Conservation (phyloP, 2,329 filamentous ascomycete species). For the Pyrenophora teres region DNA sequence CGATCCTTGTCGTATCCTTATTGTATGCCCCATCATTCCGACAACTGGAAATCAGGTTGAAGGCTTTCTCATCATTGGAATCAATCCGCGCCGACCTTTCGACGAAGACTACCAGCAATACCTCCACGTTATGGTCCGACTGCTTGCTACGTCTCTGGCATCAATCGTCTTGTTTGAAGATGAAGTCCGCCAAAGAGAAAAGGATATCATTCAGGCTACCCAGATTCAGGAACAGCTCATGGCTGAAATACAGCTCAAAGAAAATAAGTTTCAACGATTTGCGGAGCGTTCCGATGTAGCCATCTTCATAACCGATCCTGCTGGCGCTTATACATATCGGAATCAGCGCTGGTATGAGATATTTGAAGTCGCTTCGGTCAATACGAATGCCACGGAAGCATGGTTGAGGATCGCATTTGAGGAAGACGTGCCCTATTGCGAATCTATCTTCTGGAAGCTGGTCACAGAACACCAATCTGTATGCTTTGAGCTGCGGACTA, state of each 20-base stretch:
- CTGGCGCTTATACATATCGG: conserved; percentile 46
- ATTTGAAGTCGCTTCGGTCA: conserved; percentile 26
- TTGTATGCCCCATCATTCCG: conserved; percentile 46
- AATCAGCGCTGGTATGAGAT: conserved; percentile 50
- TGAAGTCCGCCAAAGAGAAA: conserved; percentile 44
- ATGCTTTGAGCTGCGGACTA: conserved; percentile 47
- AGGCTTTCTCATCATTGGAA: conserved; percentile 48
- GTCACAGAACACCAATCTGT: conserved; percentile 39
- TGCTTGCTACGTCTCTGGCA: conserved; percentile 48
- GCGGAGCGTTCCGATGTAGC: conserved; percentile 48
- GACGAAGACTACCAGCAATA: conserved; percentile 49
- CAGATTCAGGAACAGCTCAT: conserved; percentile 41
- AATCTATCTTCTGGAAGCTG: conserved; percentile 37
- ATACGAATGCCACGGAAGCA: conserved; percentile 20
- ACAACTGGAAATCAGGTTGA: conserved; percentile 43
- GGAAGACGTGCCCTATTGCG: conserved; percentile 43
- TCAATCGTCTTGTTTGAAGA: conserved; percentile 49
- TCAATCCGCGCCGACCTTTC: conserved; percentile 47
- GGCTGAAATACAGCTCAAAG: conserved; percentile 42
- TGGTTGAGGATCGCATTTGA: conserved; percentile 34
- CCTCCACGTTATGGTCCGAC: conserved; percentile 42
- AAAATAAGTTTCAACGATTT: conserved; percentile 47
- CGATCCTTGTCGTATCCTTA: conserved; percentile 39
- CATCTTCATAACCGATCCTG: conserved; percentile 47
- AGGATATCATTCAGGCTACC: conserved; percentile 40